Conservation (phyloP, 257 asterid genomes). For the Jaltomata sinuosa region DNA sequence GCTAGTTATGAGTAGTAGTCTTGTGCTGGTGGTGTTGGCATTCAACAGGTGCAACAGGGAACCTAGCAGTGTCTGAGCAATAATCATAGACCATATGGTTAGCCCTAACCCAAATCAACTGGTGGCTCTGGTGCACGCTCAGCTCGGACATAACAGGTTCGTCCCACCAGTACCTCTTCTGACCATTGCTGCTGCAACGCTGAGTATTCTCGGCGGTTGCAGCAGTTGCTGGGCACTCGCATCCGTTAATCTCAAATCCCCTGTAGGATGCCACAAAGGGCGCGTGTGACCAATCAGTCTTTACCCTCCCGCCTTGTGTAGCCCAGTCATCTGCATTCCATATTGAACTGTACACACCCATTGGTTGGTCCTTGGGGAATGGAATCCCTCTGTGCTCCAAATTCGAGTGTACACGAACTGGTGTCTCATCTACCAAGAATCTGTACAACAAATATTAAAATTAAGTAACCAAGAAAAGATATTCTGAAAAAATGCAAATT, state of each 20-base stretch:
- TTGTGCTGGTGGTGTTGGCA: constrained; percentile 72
- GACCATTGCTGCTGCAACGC: constrained; percentile 37
- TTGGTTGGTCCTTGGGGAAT: constrained; percentile 71
- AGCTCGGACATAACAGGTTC: constrained; percentile 58
- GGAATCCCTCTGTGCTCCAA: constrained; percentile 73
- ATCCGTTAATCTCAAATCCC: constrained; percentile 56
- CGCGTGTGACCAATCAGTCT: constrained; percentile 83
- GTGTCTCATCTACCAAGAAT: constrained; percentile 81
- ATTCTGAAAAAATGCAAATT: neutral
- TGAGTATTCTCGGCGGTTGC: constrained; percentile 33
- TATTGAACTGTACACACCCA: constrained; percentile 83
- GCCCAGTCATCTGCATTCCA: constrained; percentile 99
- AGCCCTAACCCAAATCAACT: constrained; percentile 77
- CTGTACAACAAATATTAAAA: constrained; percentile 17
- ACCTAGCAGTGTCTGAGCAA: constrained; percentile 59
- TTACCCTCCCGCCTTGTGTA: constrained; percentile 80
- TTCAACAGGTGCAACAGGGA: constrained; percentile 54
- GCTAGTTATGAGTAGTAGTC: neutral
- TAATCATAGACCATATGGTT: constrained; percentile 79
- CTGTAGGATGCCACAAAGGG: constrained; percentile 66
- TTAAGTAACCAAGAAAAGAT: neutral
- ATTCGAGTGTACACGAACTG: constrained; percentile 67
- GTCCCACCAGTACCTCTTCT: constrained; percentile 68
- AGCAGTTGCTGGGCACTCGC: constrained; percentile 40
- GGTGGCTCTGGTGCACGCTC: constrained; percentile 75